These are phyloP conservation scores for Teratosphaeria destructans DNA, from an alignment of 2,329 filamentous ascomycete genomes.

Conservation along the genomic window DNA sequence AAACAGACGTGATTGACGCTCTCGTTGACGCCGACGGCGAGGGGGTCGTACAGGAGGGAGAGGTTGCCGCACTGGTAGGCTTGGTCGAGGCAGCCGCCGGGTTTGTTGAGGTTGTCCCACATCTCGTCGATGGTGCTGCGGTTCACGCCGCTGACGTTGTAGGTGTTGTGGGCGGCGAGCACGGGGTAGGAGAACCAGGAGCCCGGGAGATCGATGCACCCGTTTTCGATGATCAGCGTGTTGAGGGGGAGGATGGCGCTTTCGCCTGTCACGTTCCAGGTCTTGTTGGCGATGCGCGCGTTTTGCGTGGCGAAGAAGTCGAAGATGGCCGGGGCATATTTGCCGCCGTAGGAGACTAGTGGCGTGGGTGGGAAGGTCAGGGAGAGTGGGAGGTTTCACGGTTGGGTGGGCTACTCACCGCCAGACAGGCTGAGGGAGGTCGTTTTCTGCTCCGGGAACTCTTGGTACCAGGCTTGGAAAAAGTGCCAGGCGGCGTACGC, in stretches of 20 bases:
- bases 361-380: no score
- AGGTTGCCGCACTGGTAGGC: constrained; percentile 41
- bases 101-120: constrained; percentile 33
- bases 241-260: constrained; percentile 34
- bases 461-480: constrained; percentile 42
- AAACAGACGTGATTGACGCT: constrained; percentile 33
- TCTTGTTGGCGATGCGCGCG: constrained; percentile 41
- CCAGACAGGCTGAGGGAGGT: constrained; percentile 56
- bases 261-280: constrained; percentile 21
- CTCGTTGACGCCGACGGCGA: constrained; percentile 32
- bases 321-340: constrained; percentile 42
- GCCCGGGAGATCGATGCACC: constrained; percentile 43
- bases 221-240: constrained; percentile 48
- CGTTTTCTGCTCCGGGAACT: constrained; percentile 26
- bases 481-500: constrained; percentile 50
- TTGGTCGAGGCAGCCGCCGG: constrained; percentile 44
- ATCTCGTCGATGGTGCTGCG: constrained; percentile 33
- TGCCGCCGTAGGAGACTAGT: constrained; percentile 34
- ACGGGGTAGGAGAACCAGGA: constrained; percentile 30
- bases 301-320: constrained; percentile 50
- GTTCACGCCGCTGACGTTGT: constrained; percentile 43
- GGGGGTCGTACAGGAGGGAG: constrained; percentile 39
- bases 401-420: constrained; percentile 16
- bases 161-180: constrained; percentile 47
- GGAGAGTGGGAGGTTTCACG: no score